A percentile compares a stretch with the other conserved stretches of the same genome.
Conservation (phyloP, 306 rosid species). For the Pterocarpus macrocarpus region DNA sequence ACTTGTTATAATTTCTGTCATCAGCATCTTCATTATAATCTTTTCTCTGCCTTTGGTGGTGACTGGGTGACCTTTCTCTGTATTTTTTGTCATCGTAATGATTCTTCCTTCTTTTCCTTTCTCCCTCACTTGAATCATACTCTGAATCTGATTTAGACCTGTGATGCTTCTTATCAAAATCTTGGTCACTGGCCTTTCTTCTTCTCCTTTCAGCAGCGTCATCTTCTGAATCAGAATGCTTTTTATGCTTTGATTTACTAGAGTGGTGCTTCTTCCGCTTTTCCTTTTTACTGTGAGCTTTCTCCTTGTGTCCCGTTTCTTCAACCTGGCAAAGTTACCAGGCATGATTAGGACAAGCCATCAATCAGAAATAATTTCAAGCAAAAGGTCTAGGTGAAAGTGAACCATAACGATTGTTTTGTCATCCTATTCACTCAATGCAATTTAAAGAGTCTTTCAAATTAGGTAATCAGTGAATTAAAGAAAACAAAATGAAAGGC, state of each 20-base stretch:
- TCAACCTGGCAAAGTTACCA: constrained; percentile 57
- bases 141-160: constrained; percentile 49
- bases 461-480: neutral
- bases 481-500: neutral
- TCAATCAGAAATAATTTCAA: constrained; percentile 26
- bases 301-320: constrained; percentile 58
- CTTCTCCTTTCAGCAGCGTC: constrained; percentile 53
- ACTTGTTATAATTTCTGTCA: constrained; percentile 59
- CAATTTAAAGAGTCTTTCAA: neutral
- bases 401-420: constrained; percentile 28
- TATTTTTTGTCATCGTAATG: constrained; percentile 47
- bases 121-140: constrained; percentile 48
- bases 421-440: constrained; percentile 1
- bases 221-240: constrained; percentile 62
- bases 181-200: constrained; percentile 49
- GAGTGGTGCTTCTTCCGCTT: constrained; percentile 67
- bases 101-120: constrained; percentile 45
- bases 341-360: constrained; percentile 20
- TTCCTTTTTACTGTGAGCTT: constrained; percentile 61
- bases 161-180: constrained; percentile 46
- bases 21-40: constrained; percentile 43
- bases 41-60: constrained; percentile 51
- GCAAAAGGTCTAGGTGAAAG: constrained; percentile 4
- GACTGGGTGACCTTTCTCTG: constrained; percentile 55
- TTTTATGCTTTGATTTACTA: constrained; percentile 62